Evolutionary conservation across 208 protist species (phyloP).

Genomic region (Trypanosoma cruzi): DNA sequence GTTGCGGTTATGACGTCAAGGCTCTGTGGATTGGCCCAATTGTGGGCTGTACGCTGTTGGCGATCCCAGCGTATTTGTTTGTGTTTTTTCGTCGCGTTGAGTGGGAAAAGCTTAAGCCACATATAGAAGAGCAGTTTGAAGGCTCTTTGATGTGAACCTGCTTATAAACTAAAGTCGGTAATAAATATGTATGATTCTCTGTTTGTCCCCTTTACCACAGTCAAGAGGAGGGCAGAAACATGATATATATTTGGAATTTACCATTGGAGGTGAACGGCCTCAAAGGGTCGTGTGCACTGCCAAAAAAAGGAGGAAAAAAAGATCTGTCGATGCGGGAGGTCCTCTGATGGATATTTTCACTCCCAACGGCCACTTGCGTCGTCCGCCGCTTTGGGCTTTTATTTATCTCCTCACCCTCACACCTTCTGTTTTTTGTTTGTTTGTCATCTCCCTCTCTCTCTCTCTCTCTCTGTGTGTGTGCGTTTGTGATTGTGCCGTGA

Average conservation of each 20-base stretch:
- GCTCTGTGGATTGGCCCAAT: slow-evolving; percentile 24
- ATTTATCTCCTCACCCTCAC: no score
- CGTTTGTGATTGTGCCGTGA: background rate
- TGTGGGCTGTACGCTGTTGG: slow-evolving; percentile 8
- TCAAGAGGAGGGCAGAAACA: no score
- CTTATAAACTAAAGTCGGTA: no score
- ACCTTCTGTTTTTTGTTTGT: background rate
- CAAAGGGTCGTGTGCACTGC: no score
- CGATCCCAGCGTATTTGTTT: slow-evolving; percentile 21
- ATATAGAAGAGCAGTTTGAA: background rate
- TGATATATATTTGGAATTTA: no score
- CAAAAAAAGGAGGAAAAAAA: background rate
- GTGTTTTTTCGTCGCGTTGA: slow-evolving; percentile 9
- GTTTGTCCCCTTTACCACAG: no score
- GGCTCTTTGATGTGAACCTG: no score
- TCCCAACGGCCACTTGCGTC: no score
- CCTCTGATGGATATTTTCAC: no score
- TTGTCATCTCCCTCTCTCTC: background rate
- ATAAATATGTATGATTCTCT: no score
- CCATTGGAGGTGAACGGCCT: no score
- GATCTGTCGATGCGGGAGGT: background rate
- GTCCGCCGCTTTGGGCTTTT: no score
- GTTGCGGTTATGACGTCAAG: slow-evolving; percentile 8
- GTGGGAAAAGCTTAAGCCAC: slow-evolving; percentile 11
- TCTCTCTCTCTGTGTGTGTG: background rate